Conservation (phyloP, 192 early-diverging fungal species). For the Linnemannia hyalina region DNA sequence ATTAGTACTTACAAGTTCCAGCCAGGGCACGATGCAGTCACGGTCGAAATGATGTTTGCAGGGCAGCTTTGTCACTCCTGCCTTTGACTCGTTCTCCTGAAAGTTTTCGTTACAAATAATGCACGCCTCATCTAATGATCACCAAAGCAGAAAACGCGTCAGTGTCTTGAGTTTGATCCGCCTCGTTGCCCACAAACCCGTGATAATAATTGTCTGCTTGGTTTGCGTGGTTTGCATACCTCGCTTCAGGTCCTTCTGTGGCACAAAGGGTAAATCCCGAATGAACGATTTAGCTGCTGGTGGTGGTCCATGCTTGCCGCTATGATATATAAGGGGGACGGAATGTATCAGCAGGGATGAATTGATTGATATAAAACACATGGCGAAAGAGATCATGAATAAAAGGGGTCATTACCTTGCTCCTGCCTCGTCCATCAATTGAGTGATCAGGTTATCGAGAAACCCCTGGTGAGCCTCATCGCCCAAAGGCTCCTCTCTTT, state of each 20-base stretch:
- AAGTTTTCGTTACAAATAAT: constrained; percentile 59
- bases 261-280: constrained; percentile 44
- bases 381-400: background rate
- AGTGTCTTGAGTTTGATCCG: background rate
- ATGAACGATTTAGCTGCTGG: constrained; percentile 60
- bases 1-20: constrained; percentile 50
- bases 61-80: constrained; percentile 44
- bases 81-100: constrained; percentile 47
- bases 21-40: constrained; percentile 59
- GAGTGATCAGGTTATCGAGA: constrained; percentile 68
- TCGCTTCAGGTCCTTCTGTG: constrained; percentile 45
- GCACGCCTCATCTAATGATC: constrained; percentile 47
- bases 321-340: background rate
- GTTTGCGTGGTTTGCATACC: constrained; percentile 19
- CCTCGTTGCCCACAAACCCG: background rate
- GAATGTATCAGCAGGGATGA: background rate
- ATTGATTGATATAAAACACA: background rate
- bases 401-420: constrained; percentile 49
- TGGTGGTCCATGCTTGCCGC: constrained; percentile 56
- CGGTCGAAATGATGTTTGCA: constrained; percentile 60
- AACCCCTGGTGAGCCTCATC: constrained; percentile 60
- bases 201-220: background rate
- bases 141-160: background rate
- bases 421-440: constrained; percentile 67
- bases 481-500: constrained; percentile 43